Evolutionary conservation across 192 early-diverging fungal genomes (phyloP).

Genomic region (Globomyces pollinis-pini): DNA sequence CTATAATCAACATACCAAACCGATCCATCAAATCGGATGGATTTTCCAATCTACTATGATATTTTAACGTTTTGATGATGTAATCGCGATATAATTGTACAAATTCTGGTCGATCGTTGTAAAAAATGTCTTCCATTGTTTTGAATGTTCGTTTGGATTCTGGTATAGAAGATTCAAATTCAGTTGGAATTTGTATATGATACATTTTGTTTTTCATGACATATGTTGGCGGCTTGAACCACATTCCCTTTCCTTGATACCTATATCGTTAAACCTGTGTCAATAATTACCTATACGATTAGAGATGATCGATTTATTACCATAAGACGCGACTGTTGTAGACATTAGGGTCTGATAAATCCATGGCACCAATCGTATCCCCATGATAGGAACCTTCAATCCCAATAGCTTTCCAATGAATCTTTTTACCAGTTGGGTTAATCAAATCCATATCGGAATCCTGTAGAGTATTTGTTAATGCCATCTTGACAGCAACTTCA

Average conservation of each 20-base stretch:
- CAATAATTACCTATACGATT: slow-evolving; percentile 5
- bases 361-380: slow-evolving; percentile 81
- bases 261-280: too few species aligned
- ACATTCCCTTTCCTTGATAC: slow-evolving; percentile 43
- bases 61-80: too few species aligned
- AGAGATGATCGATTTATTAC: slow-evolving; percentile 41
- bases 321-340: slow-evolving; percentile 64
- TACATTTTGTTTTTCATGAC: too few species aligned
- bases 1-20: slow-evolving; percentile 56
- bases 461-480: slow-evolving; percentile 41
- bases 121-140: too few species aligned
- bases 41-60: not conserved
- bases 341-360: slow-evolving; percentile 63
- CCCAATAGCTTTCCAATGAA: slow-evolving; percentile 52
- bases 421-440: slow-evolving; percentile 17
- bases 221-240: slow-evolving; percentile 55
- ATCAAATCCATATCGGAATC: slow-evolving; percentile 29
- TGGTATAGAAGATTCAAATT: too few species aligned
- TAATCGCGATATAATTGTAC: slow-evolving; percentile 38
- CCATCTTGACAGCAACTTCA: slow-evolving; percentile 79
- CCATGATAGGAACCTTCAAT: slow-evolving; percentile 77
- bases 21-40: not conserved
- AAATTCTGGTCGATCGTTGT: too few species aligned
- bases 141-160: too few species aligned
- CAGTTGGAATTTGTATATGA: too few species aligned